These are phyloP conservation scores for Cladosporium sp. DNA, from an alignment of 2,329 filamentous ascomycete species.

Conservation along the genomic window DNA sequence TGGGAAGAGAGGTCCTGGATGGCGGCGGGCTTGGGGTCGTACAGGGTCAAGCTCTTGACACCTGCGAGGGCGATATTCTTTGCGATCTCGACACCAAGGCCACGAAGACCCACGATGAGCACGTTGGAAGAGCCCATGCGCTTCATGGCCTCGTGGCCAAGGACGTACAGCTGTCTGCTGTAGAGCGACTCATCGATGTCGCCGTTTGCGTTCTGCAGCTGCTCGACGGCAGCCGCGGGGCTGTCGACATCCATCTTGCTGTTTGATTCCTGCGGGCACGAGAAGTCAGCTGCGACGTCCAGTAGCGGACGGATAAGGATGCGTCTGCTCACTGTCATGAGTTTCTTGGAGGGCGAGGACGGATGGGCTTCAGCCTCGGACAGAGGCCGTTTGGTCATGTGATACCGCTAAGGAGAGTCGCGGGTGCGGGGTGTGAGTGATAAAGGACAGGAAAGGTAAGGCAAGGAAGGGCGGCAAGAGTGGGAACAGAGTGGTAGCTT, in stretches of 20 bases:
- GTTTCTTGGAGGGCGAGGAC: constrained; percentile 41
- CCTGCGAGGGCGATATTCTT: constrained; percentile 98
- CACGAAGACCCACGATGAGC: constrained; percentile 85
- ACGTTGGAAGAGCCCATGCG: constrained; percentile 96
- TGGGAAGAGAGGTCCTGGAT: constrained; percentile 92
- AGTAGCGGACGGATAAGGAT: not conserved
- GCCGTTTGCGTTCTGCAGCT: constrained; percentile 52
- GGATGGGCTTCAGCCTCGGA: constrained; percentile 37
- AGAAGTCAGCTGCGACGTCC: not conserved
- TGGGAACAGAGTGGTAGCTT: not conserved
- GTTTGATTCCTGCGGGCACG: constrained; percentile 31
- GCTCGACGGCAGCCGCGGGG: constrained; percentile 53
- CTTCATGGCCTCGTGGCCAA: constrained; percentile 88
- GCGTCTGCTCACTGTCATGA: constrained; percentile 44
- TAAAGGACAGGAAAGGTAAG: not conserved
- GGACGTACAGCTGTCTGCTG: constrained; percentile 65
- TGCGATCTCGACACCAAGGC: constrained; percentile 93
- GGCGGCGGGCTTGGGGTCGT: constrained; percentile 78
- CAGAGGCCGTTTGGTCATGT: constrained; percentile 12
- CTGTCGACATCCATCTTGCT: constrained; percentile 60
- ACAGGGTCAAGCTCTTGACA: constrained; percentile 93
- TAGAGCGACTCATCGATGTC: constrained; percentile 67
- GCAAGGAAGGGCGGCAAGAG: not conserved
- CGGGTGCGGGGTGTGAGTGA: constrained; percentile 6
- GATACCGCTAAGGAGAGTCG: constrained; percentile 6